These are phyloP conservation scores for Fusarium domesticum DNA, from an alignment of 2,329 filamentous ascomycete species.

Conservation along the genomic window DNA sequence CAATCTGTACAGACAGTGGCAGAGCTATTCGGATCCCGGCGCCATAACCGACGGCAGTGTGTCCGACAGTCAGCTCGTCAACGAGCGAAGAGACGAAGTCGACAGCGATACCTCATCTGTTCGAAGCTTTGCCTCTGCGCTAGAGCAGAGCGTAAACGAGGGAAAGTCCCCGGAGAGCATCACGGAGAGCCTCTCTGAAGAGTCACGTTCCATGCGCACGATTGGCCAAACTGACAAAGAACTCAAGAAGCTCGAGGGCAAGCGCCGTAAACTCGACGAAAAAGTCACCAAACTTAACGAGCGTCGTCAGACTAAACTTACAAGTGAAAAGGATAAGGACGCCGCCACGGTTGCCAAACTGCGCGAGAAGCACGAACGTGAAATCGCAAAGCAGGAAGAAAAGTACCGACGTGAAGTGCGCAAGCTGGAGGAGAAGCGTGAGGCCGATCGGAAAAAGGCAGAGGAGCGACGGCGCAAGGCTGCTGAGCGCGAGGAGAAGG, in stretches of 20 bases:
- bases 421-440: slow-evolving; percentile 62
- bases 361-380: slow-evolving; percentile 60
- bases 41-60: slow-evolving; percentile 28
- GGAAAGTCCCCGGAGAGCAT: slow-evolving; percentile 27
- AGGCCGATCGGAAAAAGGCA: slow-evolving; percentile 60
- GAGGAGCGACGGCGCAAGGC: slow-evolving; percentile 50
- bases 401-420: slow-evolving; percentile 62
- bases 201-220: slow-evolving; percentile 33
- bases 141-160: slow-evolving; percentile 35
- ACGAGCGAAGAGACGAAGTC: slow-evolving; percentile 27
- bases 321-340: slow-evolving; percentile 50
- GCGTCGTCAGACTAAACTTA: slow-evolving; percentile 43
- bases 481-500: slow-evolving; percentile 52
- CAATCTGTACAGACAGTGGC: slow-evolving; percentile 32
- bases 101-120: slow-evolving; percentile 46
- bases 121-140: slow-evolving; percentile 49
- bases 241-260: slow-evolving; percentile 60
- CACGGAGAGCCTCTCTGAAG: slow-evolving; percentile 37
- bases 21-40: slow-evolving; percentile 24
- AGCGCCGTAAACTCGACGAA: slow-evolving; percentile 59
- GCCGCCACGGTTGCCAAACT: slow-evolving; percentile 52
- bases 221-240: slow-evolving; percentile 53
- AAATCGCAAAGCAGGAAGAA: slow-evolving; percentile 63
- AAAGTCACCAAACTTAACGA: slow-evolving; percentile 57
- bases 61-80: slow-evolving; percentile 19